Base-by-base conservation (phyloP, 345 rosid genomes). In the Jatropha curcas region DNA sequence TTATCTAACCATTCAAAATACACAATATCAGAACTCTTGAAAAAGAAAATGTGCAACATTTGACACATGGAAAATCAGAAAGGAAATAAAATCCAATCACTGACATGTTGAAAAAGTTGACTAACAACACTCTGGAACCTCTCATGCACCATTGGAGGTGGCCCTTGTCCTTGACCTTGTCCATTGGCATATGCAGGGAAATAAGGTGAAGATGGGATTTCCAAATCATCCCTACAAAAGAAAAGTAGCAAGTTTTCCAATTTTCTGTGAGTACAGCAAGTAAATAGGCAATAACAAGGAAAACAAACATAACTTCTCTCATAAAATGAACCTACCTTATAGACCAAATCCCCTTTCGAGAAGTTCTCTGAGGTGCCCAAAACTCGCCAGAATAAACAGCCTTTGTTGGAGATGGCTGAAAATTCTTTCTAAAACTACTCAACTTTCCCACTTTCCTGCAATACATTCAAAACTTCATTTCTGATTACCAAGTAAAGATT, bases 101-200 rank as follows among this genome's bases (percentile, higher is more conserved):
- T 71, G 77, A 95, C 98, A 82, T 86, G 68, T 84, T 88, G 96
- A 77, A 95, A 91, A 73, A 95, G 97, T 76, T 95, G 98, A 76
- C 89, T 84, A 65, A 91, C 77, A 79, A 92, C 90, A 68, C 97
- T 89, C 83, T 87, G 97, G 78, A 92, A 91, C 37, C 96, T 92
- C 76, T 95, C 97, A 67, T 86, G 90, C 69, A 91, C 90, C 98
- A 92, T 88, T 0, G 97, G 96, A 62, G 98, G 87, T 8, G 90
- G 92, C n/a, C 97, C 98, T 78, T 88, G 91, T 30, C 87, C 97
- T 83, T 87, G 93, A 31, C 70, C 81, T 72, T 59, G 46, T 4
- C 71, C 71, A 28, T 79, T 60, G 25, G 95, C 98, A 71, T 86
- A 80, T 31, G 82, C 72, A 53, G 99, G 98, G 72, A 91, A 86